Conservation (phyloP, 257 asterid genomes). For the Petunia secreta region DNA sequence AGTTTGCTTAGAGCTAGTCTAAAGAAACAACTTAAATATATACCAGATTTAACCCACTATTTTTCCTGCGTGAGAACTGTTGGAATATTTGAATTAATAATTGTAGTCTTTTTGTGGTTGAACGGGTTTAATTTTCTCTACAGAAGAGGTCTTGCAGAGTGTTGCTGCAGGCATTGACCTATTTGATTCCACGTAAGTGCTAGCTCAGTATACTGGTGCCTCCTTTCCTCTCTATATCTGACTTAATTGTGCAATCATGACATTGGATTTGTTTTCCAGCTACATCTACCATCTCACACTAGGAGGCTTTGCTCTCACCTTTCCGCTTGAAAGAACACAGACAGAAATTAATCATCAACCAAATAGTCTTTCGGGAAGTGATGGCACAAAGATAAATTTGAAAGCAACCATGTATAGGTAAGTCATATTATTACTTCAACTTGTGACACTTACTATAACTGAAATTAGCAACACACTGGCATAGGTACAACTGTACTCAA, state of each 20-base stretch:
- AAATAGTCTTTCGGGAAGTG: constrained; percentile 48
- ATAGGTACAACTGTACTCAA: not conserved
- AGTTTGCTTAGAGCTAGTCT: constrained; percentile 9
- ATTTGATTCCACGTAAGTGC: constrained; percentile 83
- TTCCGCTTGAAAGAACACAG: constrained; percentile 46
- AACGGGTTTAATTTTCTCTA: constrained; percentile 31
- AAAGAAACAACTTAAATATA: constrained; percentile 19
- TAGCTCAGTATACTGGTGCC: constrained; percentile 2
- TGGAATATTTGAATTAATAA: not conserved
- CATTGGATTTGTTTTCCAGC: constrained; percentile 41
- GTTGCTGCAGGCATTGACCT: constrained; percentile 92
- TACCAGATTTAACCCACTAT: constrained; percentile 19
- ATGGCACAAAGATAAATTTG: constrained; percentile 77
- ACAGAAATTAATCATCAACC: constrained; percentile 40
- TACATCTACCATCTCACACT: constrained; percentile 83
- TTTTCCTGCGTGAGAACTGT: not conserved
- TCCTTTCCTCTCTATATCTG: not conserved
- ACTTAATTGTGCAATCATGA: constrained; percentile 22
- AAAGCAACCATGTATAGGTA: constrained; percentile 90
- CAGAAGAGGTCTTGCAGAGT: constrained; percentile 97
- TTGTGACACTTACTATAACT: not conserved
- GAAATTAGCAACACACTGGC: constrained; percentile 26
- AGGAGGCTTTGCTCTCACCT: constrained; percentile 89
- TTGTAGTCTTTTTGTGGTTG: not conserved
- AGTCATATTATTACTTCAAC: not conserved